Base-by-base conservation (phyloP, 164 flowering plant species). In the Vitis rotundifolia region DNA sequence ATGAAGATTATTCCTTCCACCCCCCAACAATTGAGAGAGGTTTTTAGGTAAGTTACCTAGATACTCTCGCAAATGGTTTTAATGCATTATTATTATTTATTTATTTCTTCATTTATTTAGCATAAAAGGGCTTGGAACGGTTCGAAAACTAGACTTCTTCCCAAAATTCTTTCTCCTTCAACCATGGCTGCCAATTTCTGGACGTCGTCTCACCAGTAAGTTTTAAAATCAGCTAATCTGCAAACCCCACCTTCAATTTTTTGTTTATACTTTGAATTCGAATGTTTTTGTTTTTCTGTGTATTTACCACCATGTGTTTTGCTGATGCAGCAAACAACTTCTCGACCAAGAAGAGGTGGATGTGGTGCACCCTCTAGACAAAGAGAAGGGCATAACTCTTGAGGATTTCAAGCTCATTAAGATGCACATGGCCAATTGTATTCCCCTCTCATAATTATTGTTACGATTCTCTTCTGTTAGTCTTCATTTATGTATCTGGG, bases 111-210 rank as follows among this genome's bases (percentile, higher is more conserved):
- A 22, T 22, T 22, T 22, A 2, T 22, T 22, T 22, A 22, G 26
- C 26, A 22, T 22, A 22, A 22, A 22, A 22, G 26, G 26, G 26
- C 44, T 37, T 37, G 44, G 44, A 37, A 37, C 44, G 7, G 6
- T 37, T 37, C 44, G 6, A 37, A 3, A 37, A 37, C 44, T 37
- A 37, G 44, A 37, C 44, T 37, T 37, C 44, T 37, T 22, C 26
- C 26, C 44, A 37, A 3, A 37, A 37, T 37, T 5, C 44, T 37
- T 37, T 37, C 44, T 22, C 8, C 44, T 2, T 2, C 58, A 64
- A 51, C 52, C 59, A 92, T 93, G 98, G 94, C 94, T 3, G 88
- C 98, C 68, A 91, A 91, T 86, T 93, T 93, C 89, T 91, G 98
- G 98, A 80, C 88, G 14, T 93, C 98, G 0, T 82, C 97, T 49